A percentile compares a stretch with the other conserved stretches of the same genome.
phyloP scores from a whole-genome alignment of 163 green algal genomes.

The Scenedesmus sp. region DNA sequence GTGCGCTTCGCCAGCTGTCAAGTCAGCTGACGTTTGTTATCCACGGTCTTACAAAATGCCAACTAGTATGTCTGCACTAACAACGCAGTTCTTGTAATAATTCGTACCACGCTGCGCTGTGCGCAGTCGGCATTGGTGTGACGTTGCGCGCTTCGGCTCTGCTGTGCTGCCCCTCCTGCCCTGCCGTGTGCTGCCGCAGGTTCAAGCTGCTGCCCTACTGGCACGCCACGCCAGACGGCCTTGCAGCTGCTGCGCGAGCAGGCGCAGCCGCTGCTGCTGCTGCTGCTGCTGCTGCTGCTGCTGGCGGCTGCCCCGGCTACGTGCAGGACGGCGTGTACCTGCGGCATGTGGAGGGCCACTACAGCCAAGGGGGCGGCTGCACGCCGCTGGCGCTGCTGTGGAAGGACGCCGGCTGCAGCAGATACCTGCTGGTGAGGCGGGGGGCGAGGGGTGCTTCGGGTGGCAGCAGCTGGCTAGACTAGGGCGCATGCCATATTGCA shows the following conservation, averaged over 20 bases:
- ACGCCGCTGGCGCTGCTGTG: conserved; percentile 85
- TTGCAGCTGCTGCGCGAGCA: conserved; percentile 53
- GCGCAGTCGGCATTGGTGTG: neutral
- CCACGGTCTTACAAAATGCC: neutral
- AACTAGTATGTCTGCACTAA: neutral
- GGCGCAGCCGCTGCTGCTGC: neutral
- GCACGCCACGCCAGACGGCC: conserved; percentile 49
- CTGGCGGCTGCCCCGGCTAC: conserved; percentile 55
- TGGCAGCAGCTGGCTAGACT: too few relatives aligned
- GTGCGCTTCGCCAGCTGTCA: neutral
- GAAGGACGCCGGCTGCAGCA: conserved; percentile 85
- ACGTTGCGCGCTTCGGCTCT: neutral
- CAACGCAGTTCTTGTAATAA: neutral
- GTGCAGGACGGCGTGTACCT: conserved; percentile 81
- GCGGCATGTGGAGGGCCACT: conserved; percentile 83
- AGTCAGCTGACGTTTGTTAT: neutral
- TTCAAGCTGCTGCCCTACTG: conserved; percentile 42
- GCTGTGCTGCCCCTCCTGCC: neutral
- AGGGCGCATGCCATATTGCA: neutral
- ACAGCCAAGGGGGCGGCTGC: conserved; percentile 58
- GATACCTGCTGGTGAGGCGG: conserved; percentile 76
- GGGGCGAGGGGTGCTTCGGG: neutral
- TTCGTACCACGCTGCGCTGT: neutral
- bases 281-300: neutral
- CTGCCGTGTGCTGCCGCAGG: conserved; percentile 19